Conservation (phyloP, 352 stramenopile species). For the Phytopythium vexans region DNA sequence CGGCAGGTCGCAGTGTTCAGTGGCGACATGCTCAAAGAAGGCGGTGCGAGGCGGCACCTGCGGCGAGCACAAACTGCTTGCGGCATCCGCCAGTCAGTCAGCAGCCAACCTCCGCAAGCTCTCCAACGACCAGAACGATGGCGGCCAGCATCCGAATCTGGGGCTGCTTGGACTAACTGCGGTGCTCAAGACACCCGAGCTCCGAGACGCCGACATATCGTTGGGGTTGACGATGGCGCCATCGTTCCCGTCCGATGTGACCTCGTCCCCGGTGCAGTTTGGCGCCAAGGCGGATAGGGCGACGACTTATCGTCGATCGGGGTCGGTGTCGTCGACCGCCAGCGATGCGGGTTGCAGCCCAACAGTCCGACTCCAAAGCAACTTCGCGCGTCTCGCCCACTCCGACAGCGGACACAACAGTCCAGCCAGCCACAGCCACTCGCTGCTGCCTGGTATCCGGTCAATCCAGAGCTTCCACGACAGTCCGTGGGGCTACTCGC, state of each 20-base stretch:
- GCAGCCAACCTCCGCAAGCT: constrained; percentile 1
- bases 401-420: background rate
- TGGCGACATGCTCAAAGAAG: constrained; percentile 28
- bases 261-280: background rate
- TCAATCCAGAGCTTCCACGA: constrained; percentile 13
- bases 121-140: constrained; percentile 5
- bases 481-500: background rate
- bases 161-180: background rate
- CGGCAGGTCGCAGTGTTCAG: constrained; percentile 32
- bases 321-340: background rate
- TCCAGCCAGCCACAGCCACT: constrained; percentile 5
- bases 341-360: too few relatives aligned
- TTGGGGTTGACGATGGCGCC: background rate
- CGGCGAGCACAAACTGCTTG: constrained; percentile 24
- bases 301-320: background rate
- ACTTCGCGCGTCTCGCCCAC: background rate
- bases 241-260: background rate
- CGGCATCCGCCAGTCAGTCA: background rate
- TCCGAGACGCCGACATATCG: background rate
- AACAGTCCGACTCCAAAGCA: background rate
- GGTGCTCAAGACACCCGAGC: constrained; percentile 2
- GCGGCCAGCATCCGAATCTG: background rate
- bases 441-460: constrained; percentile 23
- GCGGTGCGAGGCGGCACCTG: constrained; percentile 34
- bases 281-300: background rate